phyloP scores from a whole-genome alignment of 1,284 basidiomycete species.

The Rhodotorula sp. region DNA sequence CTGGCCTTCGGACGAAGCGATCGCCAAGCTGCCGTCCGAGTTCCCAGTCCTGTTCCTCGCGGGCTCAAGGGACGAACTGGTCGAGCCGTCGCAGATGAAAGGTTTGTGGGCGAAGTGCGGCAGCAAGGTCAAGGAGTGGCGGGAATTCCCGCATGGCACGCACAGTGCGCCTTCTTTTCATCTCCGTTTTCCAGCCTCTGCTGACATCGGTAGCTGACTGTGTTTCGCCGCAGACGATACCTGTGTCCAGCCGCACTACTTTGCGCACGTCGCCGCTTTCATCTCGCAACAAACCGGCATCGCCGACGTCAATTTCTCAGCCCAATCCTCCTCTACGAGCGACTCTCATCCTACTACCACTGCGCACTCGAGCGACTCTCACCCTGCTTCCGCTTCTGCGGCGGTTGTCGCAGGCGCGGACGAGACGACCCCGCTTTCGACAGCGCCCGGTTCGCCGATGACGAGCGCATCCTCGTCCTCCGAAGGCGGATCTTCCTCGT shows the following conservation, averaged over 20 bases:
- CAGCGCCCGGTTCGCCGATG: background rate
- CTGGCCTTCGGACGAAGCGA: conserved; percentile 57
- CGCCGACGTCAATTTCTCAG: conserved; percentile 5
- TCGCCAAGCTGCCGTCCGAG: conserved; percentile 45
- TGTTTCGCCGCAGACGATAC: conserved; percentile 30
- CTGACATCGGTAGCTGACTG: background rate
- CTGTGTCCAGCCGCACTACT: conserved; percentile 36
- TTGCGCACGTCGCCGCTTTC: conserved; percentile 25
- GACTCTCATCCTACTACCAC: background rate
- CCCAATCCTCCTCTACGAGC: background rate
- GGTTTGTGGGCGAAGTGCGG: conserved; percentile 62
- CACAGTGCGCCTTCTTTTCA: conserved; percentile 23
- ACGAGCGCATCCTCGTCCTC: conserved; percentile 8
- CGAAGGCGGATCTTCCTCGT: conserved; percentile 7
- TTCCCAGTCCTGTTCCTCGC: conserved; percentile 83
- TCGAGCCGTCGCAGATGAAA: conserved; percentile 81
- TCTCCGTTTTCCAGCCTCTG: background rate
- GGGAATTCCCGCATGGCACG: conserved; percentile 40
- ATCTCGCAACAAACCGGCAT: conserved; percentile 10
- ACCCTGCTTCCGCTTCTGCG: background rate
- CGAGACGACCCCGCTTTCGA: background rate
- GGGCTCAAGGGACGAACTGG: conserved; percentile 75
- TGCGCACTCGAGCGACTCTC: background rate
- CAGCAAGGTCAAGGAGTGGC: conserved; percentile 54
- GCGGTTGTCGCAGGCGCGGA: background rate